These are phyloP conservation scores for Phialophora chinensis DNA, from an alignment of 2,329 filamentous ascomycete genomes.

Conservation along the genomic window DNA sequence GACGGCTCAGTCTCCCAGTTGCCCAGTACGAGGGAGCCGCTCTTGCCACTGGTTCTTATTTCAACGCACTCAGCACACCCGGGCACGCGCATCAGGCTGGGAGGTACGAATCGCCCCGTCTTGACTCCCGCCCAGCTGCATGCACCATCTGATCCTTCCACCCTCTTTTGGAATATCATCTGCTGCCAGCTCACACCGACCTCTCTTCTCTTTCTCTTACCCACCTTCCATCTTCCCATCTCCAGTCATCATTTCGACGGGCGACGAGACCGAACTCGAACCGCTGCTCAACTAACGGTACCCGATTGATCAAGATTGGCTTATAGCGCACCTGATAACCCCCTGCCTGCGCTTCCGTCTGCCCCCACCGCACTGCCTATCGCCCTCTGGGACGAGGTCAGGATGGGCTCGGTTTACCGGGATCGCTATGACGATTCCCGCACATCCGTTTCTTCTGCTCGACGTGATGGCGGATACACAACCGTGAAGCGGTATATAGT, in stretches of 20 bases:
- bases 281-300: neutral
- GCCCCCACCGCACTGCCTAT: neutral
- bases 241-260: neutral
- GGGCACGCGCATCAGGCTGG: slow-evolving; percentile 13
- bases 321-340: slow-evolving; percentile 6
- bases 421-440: slow-evolving; percentile 51
- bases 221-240: slow-evolving; percentile 26
- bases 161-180: slow-evolving; percentile 18
- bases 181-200: slow-evolving; percentile 28
- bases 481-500: slow-evolving; percentile 66
- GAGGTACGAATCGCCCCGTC: slow-evolving; percentile 27
- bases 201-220: slow-evolving; percentile 23
- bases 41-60: slow-evolving; percentile 10
- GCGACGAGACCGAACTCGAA: neutral
- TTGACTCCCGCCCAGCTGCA: slow-evolving; percentile 6
- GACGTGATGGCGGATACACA: slow-evolving; percentile 54
- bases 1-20: slow-evolving; percentile 2
- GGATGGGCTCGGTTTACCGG: slow-evolving; percentile 42
- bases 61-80: neutral
- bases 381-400: slow-evolving; percentile 9
- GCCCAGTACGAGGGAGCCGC: slow-evolving; percentile 4
- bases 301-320: neutral
- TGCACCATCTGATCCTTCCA: slow-evolving; percentile 31
- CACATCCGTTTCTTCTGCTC: slow-evolving; percentile 40
- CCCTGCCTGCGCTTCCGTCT: neutral